Percentiles rank a stretch among this genome's conserved stretches.
These are phyloP conservation scores for Beauveria bassiana DNA, from an alignment of 2,329 filamentous ascomycete genomes.

Conservation along the genomic window DNA sequence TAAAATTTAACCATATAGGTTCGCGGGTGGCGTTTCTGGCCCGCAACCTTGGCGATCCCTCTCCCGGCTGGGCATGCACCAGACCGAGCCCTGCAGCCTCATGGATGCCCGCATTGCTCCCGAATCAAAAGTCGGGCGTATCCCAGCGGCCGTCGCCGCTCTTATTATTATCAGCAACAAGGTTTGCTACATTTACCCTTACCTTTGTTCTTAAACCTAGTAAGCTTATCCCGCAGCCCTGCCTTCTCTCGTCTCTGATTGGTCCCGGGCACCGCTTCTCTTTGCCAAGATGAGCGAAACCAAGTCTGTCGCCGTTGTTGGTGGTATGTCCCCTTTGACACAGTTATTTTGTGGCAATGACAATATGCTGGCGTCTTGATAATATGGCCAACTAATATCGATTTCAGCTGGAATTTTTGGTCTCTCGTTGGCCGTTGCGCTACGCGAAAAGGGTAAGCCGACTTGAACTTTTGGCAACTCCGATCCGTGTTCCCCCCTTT, in stretches of 20 bases:
- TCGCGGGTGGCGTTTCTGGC: not conserved
- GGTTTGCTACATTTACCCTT: not conserved
- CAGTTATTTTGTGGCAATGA: not conserved
- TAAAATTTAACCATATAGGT: conserved; percentile 8
- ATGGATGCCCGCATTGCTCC: not conserved
- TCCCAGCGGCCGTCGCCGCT: not conserved
- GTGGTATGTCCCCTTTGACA: conserved; percentile 5
- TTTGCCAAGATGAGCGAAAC: not conserved
- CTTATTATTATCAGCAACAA: not conserved
- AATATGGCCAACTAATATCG: not conserved
- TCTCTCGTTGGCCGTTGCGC: conserved; percentile 18
- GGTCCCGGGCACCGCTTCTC: not conserved
- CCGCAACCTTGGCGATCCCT: conserved; percentile 1
- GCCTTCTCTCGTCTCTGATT: not conserved
- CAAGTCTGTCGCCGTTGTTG: conserved; percentile 14
- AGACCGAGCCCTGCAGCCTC: not conserved
- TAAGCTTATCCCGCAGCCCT: not conserved
- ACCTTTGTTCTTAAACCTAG: not conserved
- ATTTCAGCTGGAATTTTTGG: conserved; percentile 19
- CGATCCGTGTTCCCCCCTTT: not conserved
- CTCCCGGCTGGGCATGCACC: not conserved
- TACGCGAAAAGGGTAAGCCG: conserved; percentile 16
- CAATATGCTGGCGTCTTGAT: not conserved
- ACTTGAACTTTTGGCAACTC: not conserved
- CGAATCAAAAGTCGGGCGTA: conserved; percentile 4